Evolutionary conservation across 345 rosid species (phyloP), one percentile per base, ranked within the genome.

Genomic region (Carallia pectinifolia): DNA sequence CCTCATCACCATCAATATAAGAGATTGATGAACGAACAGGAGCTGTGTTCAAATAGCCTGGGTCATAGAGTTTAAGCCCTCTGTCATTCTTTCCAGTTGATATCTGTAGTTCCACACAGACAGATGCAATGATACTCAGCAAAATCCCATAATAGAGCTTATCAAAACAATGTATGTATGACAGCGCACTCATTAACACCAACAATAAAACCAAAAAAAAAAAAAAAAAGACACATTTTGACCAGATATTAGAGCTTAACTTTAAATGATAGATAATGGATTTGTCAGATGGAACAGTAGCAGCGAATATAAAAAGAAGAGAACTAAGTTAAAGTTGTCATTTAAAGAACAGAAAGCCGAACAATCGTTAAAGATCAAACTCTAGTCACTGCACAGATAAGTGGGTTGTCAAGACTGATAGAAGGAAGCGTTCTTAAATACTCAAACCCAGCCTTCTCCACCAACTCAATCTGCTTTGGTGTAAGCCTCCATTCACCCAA

Each of bases 1-100:
- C 98, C 79, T 89, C 97, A 77, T 95, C 99, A 6, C 97, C 99
- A 75, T 95, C 98, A 15, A 95, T 92, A 67, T 92, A 95, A 63
- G 92, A 90, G 68, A 95, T 89, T 12, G 94, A 80, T 0, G 97
- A 95, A 19, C 84, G 83, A 33, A 92, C 98, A 2, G 98, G 99
- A 62, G 99, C 98, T 0, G 97, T 95, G 76, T 95, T 95, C 74
- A 90, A 80, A 69, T 92, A 95, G 36, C 99, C 99, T 1, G 98
- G 98, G 60, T 95, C 99, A 62, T 95, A 92, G 18, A 92, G 64
- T 56, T 94, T 91, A 70, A 94, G 65, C 3, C 98, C 97, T 74
- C 87, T 91, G 76, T 91, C 98, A 36, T 82, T 71, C 71, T 87
- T 86, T 59, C 97, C 96, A 0, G 85, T 78, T 0, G 85, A 67